phyloP scores from a whole-genome alignment of 2,329 filamentous ascomycete species.

The Shiraia bambusicola region DNA sequence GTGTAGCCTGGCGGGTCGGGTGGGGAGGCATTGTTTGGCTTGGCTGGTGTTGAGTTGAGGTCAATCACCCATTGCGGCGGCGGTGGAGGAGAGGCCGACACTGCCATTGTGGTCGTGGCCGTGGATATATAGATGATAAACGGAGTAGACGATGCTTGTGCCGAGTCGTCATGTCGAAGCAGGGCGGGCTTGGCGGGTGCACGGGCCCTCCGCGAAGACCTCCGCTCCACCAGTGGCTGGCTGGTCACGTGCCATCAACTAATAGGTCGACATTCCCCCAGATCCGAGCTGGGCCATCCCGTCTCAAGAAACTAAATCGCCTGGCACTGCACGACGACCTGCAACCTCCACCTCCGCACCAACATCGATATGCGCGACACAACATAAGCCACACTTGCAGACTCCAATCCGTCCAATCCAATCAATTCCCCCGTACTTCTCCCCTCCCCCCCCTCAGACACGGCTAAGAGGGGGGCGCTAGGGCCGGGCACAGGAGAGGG shows the following conservation, averaged over 20 bases:
- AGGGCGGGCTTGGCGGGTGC: slow-evolving; percentile 22
- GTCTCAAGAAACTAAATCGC: no score
- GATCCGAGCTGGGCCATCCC: slow-evolving; percentile 5
- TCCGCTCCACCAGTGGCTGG: slow-evolving; percentile 9
- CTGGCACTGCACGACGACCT: neutral
- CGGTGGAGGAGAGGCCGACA: slow-evolving; percentile 40
- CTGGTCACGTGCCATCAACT: no score
- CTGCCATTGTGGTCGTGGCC: slow-evolving; percentile 15
- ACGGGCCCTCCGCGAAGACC: slow-evolving; percentile 28
- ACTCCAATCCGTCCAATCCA: slow-evolving; percentile 12
- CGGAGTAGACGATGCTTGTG: slow-evolving; percentile 10
- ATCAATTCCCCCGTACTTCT: slow-evolving; percentile 2
- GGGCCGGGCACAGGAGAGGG: slow-evolving; percentile 28
- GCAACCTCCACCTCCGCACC: slow-evolving; percentile 1
- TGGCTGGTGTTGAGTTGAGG: slow-evolving; percentile 70
- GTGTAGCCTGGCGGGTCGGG: slow-evolving; percentile 86
- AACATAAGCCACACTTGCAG: slow-evolving; percentile 10
- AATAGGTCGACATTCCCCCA: slow-evolving; percentile 10
- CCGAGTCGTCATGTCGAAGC: slow-evolving; percentile 8
- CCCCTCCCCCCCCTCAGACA: slow-evolving; percentile 9
- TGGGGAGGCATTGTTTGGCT: slow-evolving; percentile 67
- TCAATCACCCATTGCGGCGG: slow-evolving; percentile 81
- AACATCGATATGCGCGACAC: slow-evolving; percentile 22
- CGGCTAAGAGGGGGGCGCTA: slow-evolving; percentile 30
- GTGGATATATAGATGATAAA: neutral